These are phyloP conservation scores for Phytophthora rubi DNA, from an alignment of 352 stramenopile genomes.

Conservation along the genomic window DNA sequence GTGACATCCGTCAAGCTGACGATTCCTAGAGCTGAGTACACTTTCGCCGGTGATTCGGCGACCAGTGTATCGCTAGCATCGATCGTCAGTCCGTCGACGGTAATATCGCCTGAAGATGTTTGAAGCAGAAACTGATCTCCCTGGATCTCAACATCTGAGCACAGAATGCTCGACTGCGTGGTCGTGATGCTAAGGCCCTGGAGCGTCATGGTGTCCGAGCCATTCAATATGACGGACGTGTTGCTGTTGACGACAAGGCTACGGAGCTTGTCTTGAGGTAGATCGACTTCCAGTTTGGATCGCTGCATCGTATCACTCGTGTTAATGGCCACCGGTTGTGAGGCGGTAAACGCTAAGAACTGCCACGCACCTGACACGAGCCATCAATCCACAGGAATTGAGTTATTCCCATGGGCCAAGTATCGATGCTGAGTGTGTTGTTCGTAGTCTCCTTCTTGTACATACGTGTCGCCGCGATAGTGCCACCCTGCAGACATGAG, in stretches of 20 bases:
- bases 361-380: conserved; percentile 62
- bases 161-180: conserved; percentile 57
- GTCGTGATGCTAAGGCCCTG: conserved; percentile 46
- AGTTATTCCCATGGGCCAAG: conserved; percentile 42
- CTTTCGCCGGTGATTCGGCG: conserved; percentile 35
- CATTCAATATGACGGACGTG: conserved; percentile 59
- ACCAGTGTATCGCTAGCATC: conserved; percentile 35
- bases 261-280: conserved; percentile 38
- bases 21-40: conserved; percentile 58
- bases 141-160: conserved; percentile 43
- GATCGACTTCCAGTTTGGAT: conserved; percentile 44
- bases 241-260: conserved; percentile 53
- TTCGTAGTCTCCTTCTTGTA: conserved; percentile 41
- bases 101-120: conserved; percentile 61
- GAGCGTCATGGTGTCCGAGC: conserved; percentile 36
- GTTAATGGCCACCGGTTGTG: neutral
- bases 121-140: conserved; percentile 42
- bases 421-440: conserved; percentile 31
- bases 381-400: conserved; percentile 73
- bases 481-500: conserved; percentile 27
- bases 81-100: conserved; percentile 47
- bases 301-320: conserved; percentile 30
- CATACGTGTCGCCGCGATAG: conserved; percentile 21
- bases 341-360: neutral
- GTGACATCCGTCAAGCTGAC: conserved; percentile 53